Evolutionary conservation across 1,284 basidiomycete genomes (phyloP).

Genomic region (Cutaneotrichosporon dermatis): DNA sequence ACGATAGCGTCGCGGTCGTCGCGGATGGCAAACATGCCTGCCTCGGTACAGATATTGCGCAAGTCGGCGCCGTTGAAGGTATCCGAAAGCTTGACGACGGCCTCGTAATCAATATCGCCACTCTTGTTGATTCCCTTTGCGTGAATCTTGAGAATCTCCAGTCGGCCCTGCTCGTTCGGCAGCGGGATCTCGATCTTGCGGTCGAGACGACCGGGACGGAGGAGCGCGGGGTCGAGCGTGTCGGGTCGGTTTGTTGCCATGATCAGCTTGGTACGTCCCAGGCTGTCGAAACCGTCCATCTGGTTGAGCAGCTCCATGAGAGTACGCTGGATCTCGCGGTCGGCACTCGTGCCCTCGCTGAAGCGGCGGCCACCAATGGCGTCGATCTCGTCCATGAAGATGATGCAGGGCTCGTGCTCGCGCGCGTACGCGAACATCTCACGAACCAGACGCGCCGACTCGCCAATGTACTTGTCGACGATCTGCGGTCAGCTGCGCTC

Average conservation of each 20-base stretch:
- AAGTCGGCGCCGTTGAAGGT: constrained; percentile 94
- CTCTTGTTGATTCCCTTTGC: constrained; percentile 89
- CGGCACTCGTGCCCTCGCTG: constrained; percentile 96
- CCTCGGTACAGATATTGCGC: constrained; percentile 94
- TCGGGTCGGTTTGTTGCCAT: constrained; percentile 98
- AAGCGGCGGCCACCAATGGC: constrained; percentile 94
- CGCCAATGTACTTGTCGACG: constrained; percentile 99
- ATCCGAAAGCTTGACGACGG: constrained; percentile 93
- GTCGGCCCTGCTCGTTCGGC: constrained; percentile 88
- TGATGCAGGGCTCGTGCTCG: constrained; percentile 92
- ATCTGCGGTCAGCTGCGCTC: constrained; percentile 53
- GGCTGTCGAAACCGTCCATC: constrained; percentile 98
- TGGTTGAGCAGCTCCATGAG: constrained; percentile 99
- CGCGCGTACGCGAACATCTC: constrained; percentile 99
- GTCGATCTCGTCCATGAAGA: constrained; percentile 76
- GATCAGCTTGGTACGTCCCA: constrained; percentile 94
- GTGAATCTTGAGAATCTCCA: constrained; percentile 98
- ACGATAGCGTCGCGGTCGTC: constrained; percentile 87
- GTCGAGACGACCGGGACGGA: constrained; percentile 93
- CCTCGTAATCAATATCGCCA: constrained; percentile 92
- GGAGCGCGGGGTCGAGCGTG: constrained; percentile 92
- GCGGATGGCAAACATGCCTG: constrained; percentile 98
- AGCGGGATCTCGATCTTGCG: constrained; percentile 97
- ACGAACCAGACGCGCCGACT: constrained; percentile 86
- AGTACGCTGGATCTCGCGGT: constrained; percentile 97